Percentiles rank a stretch among this genome's conserved stretches.
Conservation (phyloP, 2,329 filamentous ascomycete species). For the Hortaea werneckii region DNA sequence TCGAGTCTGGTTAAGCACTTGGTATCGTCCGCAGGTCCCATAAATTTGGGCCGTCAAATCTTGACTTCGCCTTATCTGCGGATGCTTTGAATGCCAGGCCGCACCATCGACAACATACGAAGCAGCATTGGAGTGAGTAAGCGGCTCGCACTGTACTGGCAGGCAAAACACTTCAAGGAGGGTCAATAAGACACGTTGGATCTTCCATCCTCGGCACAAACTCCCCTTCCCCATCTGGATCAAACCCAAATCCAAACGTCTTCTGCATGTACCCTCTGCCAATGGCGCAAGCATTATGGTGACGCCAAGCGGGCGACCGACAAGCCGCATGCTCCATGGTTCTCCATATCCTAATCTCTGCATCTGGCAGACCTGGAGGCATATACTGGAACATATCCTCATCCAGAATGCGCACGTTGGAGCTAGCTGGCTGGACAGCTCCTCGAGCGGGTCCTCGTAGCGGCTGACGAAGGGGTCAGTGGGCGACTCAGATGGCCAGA, state of each 20-base stretch:
- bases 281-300: slow-evolving; percentile 2
- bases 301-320: slow-evolving; percentile 2
- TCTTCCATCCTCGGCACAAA: slow-evolving; percentile 1
- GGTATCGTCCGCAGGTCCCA: too few relatives aligned
- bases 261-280: slow-evolving; percentile 2
- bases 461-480: not conserved
- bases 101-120: too few relatives aligned
- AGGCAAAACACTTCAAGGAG: not conserved
- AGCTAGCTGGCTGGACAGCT: slow-evolving; percentile 1
- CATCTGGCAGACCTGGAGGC: not conserved
- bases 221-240: not conserved
- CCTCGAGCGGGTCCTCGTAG: slow-evolving; percentile 1
- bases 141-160: too few relatives aligned
- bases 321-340: slow-evolving; percentile 5
- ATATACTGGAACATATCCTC: not conserved
- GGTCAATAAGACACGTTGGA: not conserved
- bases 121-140: too few relatives aligned
- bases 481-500: slow-evolving; percentile 1
- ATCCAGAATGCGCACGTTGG: slow-evolving; percentile 1
- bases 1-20: too few relatives aligned
- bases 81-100: too few relatives aligned
- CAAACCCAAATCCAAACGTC: slow-evolving; percentile 3
- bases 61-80: too few relatives aligned
- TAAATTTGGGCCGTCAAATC: too few relatives aligned
- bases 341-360: slow-evolving; percentile 3